These are phyloP conservation scores for Pinus albicaulis DNA, from an alignment of 75 land plant species.

Conservation along the genomic window DNA sequence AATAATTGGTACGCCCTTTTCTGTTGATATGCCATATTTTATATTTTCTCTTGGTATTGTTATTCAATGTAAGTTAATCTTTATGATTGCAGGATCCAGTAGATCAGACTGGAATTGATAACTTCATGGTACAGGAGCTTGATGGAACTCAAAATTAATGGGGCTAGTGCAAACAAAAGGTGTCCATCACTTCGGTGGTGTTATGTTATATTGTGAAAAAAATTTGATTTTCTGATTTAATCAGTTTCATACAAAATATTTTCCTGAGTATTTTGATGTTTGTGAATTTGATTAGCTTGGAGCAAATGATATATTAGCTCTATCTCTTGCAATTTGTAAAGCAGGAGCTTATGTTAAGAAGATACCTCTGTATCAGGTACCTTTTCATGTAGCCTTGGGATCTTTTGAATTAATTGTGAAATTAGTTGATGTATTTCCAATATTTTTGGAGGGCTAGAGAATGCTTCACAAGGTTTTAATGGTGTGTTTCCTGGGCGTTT, in stretches of 20 bases:
- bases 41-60: neutral
- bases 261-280: no score
- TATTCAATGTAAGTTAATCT: neutral
- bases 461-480: no score
- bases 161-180: conserved; percentile 99
- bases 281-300: conserved; percentile 56
- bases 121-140: conserved; percentile 91
- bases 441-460: no score
- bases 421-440: no score
- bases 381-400: no score
- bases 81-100: conserved; percentile 71
- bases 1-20: neutral
- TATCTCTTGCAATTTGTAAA: conserved; percentile 95
- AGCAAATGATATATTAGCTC: conserved; percentile 94
- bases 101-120: conserved; percentile 81
- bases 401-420: no score
- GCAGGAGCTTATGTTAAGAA: conserved; percentile 82
- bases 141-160: conserved; percentile 97
- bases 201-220: neutral
- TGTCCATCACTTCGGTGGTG: neutral
- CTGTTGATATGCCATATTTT: neutral
- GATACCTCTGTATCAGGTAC: conserved; percentile 65
- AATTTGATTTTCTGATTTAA: neutral
- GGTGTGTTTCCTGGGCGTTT: no score
- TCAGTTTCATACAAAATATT: neutral